These are phyloP conservation scores for Botrytis medusae DNA, from an alignment of 2,329 filamentous ascomycete genomes.

Conservation along the genomic window DNA sequence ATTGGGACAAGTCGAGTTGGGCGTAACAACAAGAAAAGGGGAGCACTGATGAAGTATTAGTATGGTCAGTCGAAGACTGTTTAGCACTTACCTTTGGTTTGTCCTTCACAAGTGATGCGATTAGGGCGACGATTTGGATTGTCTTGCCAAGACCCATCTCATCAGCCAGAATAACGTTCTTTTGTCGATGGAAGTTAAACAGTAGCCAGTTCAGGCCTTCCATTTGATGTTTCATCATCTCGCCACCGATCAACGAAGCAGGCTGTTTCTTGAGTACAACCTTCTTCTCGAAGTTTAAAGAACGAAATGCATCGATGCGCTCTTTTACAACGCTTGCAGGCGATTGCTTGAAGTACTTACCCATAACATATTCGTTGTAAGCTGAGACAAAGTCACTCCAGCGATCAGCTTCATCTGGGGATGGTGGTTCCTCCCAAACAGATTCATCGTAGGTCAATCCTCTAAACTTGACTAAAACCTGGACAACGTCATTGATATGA, in stretches of 20 bases:
- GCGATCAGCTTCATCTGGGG: slow-evolving; percentile 58
- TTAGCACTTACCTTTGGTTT: slow-evolving; percentile 45
- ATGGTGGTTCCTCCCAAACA: slow-evolving; percentile 84
- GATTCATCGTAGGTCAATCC: slow-evolving; percentile 87
- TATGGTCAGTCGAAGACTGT: slow-evolving; percentile 51
- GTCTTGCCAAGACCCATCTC: slow-evolving; percentile 99
- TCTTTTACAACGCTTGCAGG: slow-evolving; percentile 60
- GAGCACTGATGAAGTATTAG: slow-evolving; percentile 58
- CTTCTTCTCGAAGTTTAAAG: slow-evolving; percentile 61
- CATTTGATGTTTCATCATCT: slow-evolving; percentile 90
- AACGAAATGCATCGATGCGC: slow-evolving; percentile 67
- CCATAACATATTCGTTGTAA: slow-evolving; percentile 82
- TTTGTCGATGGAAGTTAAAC: slow-evolving; percentile 78
- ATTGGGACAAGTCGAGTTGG: slow-evolving; percentile 94
- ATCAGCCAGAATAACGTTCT: slow-evolving; percentile 89
- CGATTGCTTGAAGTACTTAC: slow-evolving; percentile 65
- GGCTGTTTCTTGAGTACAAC: slow-evolving; percentile 73
- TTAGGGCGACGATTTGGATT: slow-evolving; percentile 82
- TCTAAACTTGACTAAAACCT: slow-evolving; percentile 85
- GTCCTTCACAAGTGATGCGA: slow-evolving; percentile 70
- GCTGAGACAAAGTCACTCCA: slow-evolving; percentile 81
- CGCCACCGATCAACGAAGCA: slow-evolving; percentile 68
- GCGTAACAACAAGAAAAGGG: slow-evolving; percentile 90
- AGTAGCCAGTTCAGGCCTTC: slow-evolving; percentile 95
- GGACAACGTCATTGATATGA: slow-evolving; percentile 69